Percentiles rank a stretch among this genome's conserved stretches.
phyloP scores from a whole-genome alignment of 441 rosid species.

The Sinapis alba region DNA sequence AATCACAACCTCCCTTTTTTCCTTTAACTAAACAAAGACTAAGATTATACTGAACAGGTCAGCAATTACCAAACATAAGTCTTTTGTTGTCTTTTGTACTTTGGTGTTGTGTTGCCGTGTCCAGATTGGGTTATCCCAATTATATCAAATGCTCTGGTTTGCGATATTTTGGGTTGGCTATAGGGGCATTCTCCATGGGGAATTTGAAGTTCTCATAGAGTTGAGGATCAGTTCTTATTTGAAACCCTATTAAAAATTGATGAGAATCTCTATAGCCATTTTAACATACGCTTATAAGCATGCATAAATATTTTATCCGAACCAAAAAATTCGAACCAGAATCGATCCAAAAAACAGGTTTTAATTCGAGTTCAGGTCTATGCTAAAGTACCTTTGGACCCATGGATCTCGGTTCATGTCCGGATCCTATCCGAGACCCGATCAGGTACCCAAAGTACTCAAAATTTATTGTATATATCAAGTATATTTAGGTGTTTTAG shows the following conservation, averaged over 20 bases:
- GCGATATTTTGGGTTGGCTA: not conserved
- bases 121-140: not conserved
- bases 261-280: not conserved
- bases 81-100: constrained; percentile 11
- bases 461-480: too few species aligned
- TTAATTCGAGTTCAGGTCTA: too few species aligned
- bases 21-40: not conserved
- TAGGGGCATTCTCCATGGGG: not conserved
- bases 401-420: too few species aligned
- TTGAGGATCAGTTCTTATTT: not conserved
- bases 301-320: too few species aligned
- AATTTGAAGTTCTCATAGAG: not conserved
- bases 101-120: constrained; percentile 29
- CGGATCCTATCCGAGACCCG: too few species aligned
- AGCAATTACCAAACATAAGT: constrained; percentile 7
- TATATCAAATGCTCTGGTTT: not conserved
- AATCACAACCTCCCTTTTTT: constrained; percentile 6
- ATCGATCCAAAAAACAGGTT: too few species aligned
- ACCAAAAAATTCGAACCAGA: too few species aligned
- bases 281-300: too few species aligned
- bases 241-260: not conserved
- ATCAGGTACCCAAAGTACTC: too few species aligned
- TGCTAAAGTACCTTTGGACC: too few species aligned
- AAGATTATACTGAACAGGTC: constrained; percentile 19
- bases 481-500: too few species aligned